Evolutionary conservation across 2,329 filamentous ascomycete genomes (phyloP).

Genomic region (Fusarium cyanostomum): DNA sequence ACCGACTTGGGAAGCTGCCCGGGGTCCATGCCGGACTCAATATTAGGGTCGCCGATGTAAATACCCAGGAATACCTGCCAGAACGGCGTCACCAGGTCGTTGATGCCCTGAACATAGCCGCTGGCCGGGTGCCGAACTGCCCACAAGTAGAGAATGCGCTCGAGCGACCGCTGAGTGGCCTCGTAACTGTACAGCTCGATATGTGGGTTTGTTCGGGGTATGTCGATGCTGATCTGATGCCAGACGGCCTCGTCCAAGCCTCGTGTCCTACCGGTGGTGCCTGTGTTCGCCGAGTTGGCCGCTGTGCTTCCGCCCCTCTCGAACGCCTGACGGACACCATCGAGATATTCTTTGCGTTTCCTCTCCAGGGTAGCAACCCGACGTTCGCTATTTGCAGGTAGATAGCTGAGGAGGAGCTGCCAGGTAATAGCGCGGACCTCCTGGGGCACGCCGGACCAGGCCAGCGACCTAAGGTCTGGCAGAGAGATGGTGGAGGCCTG

Average conservation of each 20-base stretch:
- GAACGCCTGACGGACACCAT: slow-evolving; percentile 82
- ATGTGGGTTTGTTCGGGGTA: slow-evolving; percentile 95
- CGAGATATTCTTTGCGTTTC: slow-evolving; percentile 95
- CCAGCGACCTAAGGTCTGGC: slow-evolving; percentile 81
- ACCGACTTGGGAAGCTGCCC: slow-evolving; percentile 91
- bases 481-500: slow-evolving; percentile 91
- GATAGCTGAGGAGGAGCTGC: slow-evolving; percentile 93
- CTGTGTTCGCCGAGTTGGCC: slow-evolving; percentile 55
- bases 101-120: slow-evolving; percentile 98
- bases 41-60: slow-evolving; percentile 93
- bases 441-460: slow-evolving; percentile 94
- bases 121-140: slow-evolving; percentile 96
- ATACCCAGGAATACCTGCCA: slow-evolving; percentile 96
- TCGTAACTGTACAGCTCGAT: slow-evolving; percentile 95
- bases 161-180: slow-evolving; percentile 91
- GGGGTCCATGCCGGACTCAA: slow-evolving; percentile 95
- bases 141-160: slow-evolving; percentile 97
- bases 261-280: slow-evolving; percentile 58
- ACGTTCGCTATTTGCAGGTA: slow-evolving; percentile 95
- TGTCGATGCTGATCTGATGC: slow-evolving; percentile 99
- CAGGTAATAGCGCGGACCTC: slow-evolving; percentile 99
- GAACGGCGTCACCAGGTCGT: slow-evolving; percentile 96
- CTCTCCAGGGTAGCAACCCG: slow-evolving; percentile 89
- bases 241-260: slow-evolving; percentile 97
- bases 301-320: slow-evolving; percentile 67